Evolutionary conservation across 768 basidiomycete genomes (phyloP), one percentile per base, ranked within the genome.

Genomic region (Candolleomyces efflorescens): DNA sequence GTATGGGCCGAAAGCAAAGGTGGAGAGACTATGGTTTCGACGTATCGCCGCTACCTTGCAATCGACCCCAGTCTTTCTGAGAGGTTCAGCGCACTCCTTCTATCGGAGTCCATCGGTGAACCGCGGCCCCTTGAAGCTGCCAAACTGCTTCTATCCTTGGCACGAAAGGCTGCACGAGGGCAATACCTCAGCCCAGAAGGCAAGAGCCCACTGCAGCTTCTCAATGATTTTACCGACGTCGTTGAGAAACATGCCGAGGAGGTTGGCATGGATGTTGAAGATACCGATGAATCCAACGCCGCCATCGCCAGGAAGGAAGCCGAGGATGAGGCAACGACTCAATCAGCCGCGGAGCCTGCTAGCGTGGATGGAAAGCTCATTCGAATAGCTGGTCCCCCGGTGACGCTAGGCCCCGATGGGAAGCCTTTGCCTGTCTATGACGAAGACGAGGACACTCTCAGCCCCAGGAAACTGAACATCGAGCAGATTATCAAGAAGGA

Each of bases 131-230:
- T 98, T 24, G 93, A 96, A 70, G 94, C 96, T 1, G 92, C 94
- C 4, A 99, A 99, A 68, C 80, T 96, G 15, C 78, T 97, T 22
- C 78, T 99, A 26, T 82, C 83, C 2, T 73, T 98, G 57, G 92
- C 93, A 26, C 82, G 94, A 54, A 89, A 89, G 66, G 92, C 96
- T 2, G 80, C 88, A 0, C 79, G 83, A 41, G 94, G 94, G 23
- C 84, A 87, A 59, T 98, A 97, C 67, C 77, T 76, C 13, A 93
- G 92, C 58, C 86, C 92, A 0, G 94, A 98, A 69, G 91, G 90
- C 50, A 98, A 98, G 74, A 95, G 94, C 59, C 89, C 96, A 0
- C 98, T 97, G 67, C 94, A 98, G 65, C 79, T 98, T 3, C 83
- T 99, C 20, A 86, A 86, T 54, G 92, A 97, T 61, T 98, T 90